Evolutionary conservation across 306 rosid genomes (phyloP), one percentile per base, ranked within the genome.

Genomic region (Calophaca sinica): DNA sequence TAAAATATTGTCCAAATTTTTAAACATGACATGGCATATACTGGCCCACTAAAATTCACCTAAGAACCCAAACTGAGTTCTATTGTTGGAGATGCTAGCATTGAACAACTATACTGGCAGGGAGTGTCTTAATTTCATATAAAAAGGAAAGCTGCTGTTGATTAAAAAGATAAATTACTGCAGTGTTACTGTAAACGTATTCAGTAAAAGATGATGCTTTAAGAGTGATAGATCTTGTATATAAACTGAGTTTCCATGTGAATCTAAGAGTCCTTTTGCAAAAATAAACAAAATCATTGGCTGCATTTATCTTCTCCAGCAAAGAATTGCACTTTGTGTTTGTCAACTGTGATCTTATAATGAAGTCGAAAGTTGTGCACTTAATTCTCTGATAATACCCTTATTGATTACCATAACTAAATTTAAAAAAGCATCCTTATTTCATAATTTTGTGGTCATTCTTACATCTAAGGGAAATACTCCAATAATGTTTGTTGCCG

Each of bases 231-330:
- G 65, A 31, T 62, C 73, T 62, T 29, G 35, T 33, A 4, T 32
- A 39, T 71, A 62, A 32, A 71, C 39, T 28, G 9, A 6, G 46
- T 63, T 75, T 63, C 58, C 62, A 42, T 39, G 36, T 11, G 50
- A 41, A 48, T 48, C 14, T 54, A 36, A 70, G 38, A 26, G 6
- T 81, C 70, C 29, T 41, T 75, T 54, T 59, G 50, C 51, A 58
- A 68, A 49, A 74, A 62, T 68, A 63, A n/a, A 75, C 72, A 75
- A 63, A 68, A 52, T 15, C 61, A 64, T 11, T 51, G 5, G 11
- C 31, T 53, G 58, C 20, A 29, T 76, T 13, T 70, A 53, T 81
- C 51, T 60, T 35, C 52, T 46, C 45, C 65, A 11, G 49, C 11
- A 62, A 62, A 81, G 63, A 38, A 62, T 7, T 70, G 33, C 51